Evolutionary conservation across 352 stramenopile species (phyloP), one percentile per base, ranked within the genome.

Genomic region (Globisporangium cederbergense): DNA sequence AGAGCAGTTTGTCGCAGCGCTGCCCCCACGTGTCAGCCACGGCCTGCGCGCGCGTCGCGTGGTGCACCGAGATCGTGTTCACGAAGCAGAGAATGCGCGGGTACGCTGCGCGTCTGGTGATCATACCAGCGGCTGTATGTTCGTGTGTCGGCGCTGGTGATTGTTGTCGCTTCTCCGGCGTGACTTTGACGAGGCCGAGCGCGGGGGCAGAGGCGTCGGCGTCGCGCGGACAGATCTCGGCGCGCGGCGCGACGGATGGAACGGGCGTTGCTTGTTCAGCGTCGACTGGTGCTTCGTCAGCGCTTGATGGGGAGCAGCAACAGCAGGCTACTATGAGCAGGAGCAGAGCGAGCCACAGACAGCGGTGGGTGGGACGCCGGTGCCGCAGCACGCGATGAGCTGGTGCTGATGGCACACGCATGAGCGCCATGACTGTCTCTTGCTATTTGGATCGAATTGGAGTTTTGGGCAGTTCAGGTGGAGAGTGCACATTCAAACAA

Each of bases 1-100:
- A 94, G 56, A 94, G 58, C 46, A 94, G 76, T 47, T 86, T 79
- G 64, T 89, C 78, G 63, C 86, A 94, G 32, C 83, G 81, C 64
- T 91, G 83, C 20, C 86, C 86, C 86, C 86, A 94, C 38, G 86
- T 94, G 52, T 92, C 83, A 25, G 82, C 82, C 18, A 91, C 81
- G 20, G 83, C 71, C 63, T 86, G 83, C 4, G 83, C 79, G 54
- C 77, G 77, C 2, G 70, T 81, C 64, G 66, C 65, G 68, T 90
- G 85, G 50, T 90, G 76, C 56, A 86, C 69, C 38, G 81, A 90
- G 66, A 93, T 91, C 2, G 82, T 93, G 73, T 91, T 91, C 20
- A 93, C 83, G 59, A 89, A 88, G 79, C 85, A 93, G 55, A 93
- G 73, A 20, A 93, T 66, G 59, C 74, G 79, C 49, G 84, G 82